Evolutionary conservation across 192 early-diverging fungal species (phyloP), one percentile per base, ranked within the genome.

Genomic region (Podochytrium sp.): DNA sequence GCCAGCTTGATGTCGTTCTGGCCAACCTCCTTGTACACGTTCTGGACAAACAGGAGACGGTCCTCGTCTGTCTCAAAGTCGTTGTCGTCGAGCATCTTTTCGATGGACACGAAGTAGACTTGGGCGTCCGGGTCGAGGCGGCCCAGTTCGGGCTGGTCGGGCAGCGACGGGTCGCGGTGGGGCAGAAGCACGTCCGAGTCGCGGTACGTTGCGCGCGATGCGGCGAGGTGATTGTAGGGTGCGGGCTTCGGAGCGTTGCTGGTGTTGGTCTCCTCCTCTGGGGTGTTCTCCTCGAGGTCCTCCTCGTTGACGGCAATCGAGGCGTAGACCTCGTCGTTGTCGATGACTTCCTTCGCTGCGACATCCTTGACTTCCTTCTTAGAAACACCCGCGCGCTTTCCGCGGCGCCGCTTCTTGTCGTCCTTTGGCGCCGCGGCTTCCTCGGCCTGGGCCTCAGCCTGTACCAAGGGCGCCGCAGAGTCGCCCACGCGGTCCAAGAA

Each of bases 11-110:
- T 60, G 68, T 95, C 93, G 62, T 91, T 91, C 41, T 84, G 87
- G 42, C 92, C 86, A 14, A 93, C 80, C 78, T 93, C 94, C 2
- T 73, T 75, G 69, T 89, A 95, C 14, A 93, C 89, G 75, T 93
- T 93, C 52, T 86, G 80, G 63, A 95, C 72, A 75, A 95, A 92
- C n/a, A 92, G 71, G 2, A 65, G 7, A 39, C 72, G 79, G 14
- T 83, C 56, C 51, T 83, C 81, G 18, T 70, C 74, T 32, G 66
- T 38, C 57, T 74, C 74, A 71, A 76, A 80, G 43, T 77, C 78
- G 18, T 78, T 34, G 16, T 72, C 73, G 25, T 80, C 71, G 41
- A 83, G 42, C 67, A 65, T 62, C 52, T 77, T 77, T 60, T 80
- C 81, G 33, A 83, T 66, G n/a, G 53, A 74, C 14, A 71, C 37